Base-by-base conservation (phyloP, 1,284 basidiomycete species). In the Singerocomus rubriflavus region DNA sequence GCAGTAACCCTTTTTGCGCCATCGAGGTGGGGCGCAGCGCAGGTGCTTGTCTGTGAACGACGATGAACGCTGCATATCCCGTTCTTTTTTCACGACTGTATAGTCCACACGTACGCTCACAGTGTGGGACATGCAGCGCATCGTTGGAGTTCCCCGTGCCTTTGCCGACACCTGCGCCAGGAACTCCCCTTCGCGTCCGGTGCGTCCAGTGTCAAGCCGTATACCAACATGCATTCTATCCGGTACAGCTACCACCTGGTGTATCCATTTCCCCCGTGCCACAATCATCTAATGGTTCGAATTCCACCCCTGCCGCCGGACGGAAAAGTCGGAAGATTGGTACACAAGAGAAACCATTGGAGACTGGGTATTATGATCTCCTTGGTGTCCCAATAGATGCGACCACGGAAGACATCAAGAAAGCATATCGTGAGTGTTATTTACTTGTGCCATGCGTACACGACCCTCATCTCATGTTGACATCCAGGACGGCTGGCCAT, bases 361-460 rank as follows among this genome's bases (percentile, higher is more conserved):
- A 96, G 66, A 92, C 88, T 16, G 86, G 81, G 13, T 95, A 94
- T 69, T 95, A 95, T 63, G 92, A 94, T 63, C 76, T 90, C 29
- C 76, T 96, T 4, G 89, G 88, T 6, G 78, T 96, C 0, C 71
- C 85, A 0, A 76, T 90, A 12, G 78, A 81, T 50, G 91, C 91
- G 5, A 86, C 86, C 13, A 78, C 80, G 2, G 91, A 92, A 12
- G 91, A 96, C 52, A 84, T 99, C 67, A 98, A 98, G 77, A 97
- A 94, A 71, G 91, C 96, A 3, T 99, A 99, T 73, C 82, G 88
- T 86, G 63, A 55, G 85, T 52, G 7, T 48, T 14, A 3, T 5
- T 25, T 26, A 1, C 2, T 36, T 16, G 27, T 12, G 3, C 33
- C 14, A 6, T n/a, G 4, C 25, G 6, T 17, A 12, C 25, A 9